Base-by-base conservation (phyloP, 192 early-diverging fungal genomes). In the Entomortierella chlamydospora region DNA sequence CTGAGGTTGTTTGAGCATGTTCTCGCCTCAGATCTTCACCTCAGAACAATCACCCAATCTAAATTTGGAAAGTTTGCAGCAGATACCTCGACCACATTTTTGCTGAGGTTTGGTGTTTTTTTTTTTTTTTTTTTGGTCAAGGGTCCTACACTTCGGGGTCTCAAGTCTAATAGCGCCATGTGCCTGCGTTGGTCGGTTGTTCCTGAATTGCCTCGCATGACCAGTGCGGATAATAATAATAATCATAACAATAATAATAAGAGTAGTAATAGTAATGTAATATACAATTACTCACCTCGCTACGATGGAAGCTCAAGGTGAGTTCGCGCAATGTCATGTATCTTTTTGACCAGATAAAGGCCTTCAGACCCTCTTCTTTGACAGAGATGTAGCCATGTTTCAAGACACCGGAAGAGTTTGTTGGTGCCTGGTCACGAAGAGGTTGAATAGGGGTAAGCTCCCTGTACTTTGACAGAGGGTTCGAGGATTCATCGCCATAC, bases 331-430 rank as follows among this genome's bases (percentile, higher is more conserved):
- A 85, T 4, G 98, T 84, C 61, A 94, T 90, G 90, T 93, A 98
- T 72, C 96, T 83, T 81, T 96, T 96, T 51, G 94, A 94, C 98
- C 98, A 99, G 76, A 99, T 91, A 82, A 95, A 99, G 47, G 92
- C 89, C 61, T 91, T 83, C 49, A 97, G 80, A 20, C 94, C 95
- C 56, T 97, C 95, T 73, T 99, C 97, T 83, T 97, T 97, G 57
- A 97, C 89, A n/a, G 89, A 88, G 47, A 90, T 85, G 71, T 95
- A 94, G 22, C 95, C 95, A 28, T 92, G 86, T 82, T 96, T 97
- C 61, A 92, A 68, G 17, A 92, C 83, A 11, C 76, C 76, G 17
- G 76, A 70, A 25, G 57, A 34, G 28, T 67, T 74, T 23, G 61
- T 51, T 4, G 76, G 45, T 25, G 56, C 39, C 61, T 77, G 65